A percentile compares a stretch with the other conserved stretches of the same genome.
phyloP scores from a whole-genome alignment of 2,329 filamentous ascomycete genomes.

The Fusarium nematophilum region DNA sequence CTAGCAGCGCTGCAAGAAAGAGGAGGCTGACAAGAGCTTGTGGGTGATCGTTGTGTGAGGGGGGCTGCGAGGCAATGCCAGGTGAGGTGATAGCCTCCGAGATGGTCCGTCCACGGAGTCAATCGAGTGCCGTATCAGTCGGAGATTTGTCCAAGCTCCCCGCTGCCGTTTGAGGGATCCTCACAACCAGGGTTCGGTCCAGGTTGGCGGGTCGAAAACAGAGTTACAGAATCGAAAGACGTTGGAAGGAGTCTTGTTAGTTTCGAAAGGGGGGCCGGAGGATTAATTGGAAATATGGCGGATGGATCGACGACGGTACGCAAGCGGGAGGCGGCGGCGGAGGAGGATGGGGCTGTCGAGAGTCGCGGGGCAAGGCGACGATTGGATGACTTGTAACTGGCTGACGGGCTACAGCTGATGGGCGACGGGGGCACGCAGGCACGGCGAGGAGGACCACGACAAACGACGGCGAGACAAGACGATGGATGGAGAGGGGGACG shows the following conservation, averaged over 20 bases:
- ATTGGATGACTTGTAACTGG: constrained; percentile 31
- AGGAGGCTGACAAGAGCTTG: constrained; percentile 20
- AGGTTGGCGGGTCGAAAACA: constrained; percentile 23
- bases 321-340: constrained; percentile 3
- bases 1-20: constrained; percentile 15
- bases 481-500: constrained; percentile 14
- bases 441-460: constrained; percentile 3
- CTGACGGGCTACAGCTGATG: constrained; percentile 29
- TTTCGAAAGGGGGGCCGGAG: constrained; percentile 13
- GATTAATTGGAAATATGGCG: constrained; percentile 30
- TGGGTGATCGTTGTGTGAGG: constrained; percentile 21
- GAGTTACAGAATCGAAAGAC: constrained; percentile 15
- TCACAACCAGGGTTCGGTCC: constrained; percentile 12
- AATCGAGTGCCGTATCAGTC: constrained; percentile 35
- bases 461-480: constrained; percentile 23
- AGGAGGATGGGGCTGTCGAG: constrained; percentile 26
- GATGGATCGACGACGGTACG: constrained; percentile 22
- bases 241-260: constrained; percentile 1
- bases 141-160: constrained; percentile 30
- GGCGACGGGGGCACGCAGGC: constrained; percentile 25
- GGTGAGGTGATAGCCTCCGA: constrained; percentile 27
- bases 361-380: constrained; percentile 28
- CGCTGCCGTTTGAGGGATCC: constrained; percentile 21
- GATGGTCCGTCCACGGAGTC: constrained; percentile 36
- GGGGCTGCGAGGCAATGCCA: constrained; percentile 24